phyloP scores from a whole-genome alignment of 495 filamentous ascomycete genomes.

The Penicillium fimorum region DNA sequence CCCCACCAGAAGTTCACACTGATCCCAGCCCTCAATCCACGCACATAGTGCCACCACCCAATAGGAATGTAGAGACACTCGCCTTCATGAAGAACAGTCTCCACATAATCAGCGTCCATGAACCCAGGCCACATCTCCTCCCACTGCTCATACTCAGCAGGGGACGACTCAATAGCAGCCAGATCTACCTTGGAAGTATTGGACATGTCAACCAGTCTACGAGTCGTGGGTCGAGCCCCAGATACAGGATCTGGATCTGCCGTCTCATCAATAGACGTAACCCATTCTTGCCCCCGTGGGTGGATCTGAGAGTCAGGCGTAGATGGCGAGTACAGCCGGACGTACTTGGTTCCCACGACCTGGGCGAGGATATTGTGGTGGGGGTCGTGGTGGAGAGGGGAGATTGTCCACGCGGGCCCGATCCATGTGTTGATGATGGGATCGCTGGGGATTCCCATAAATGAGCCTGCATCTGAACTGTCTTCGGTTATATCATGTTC shows the following conservation, averaged over 20 bases:
- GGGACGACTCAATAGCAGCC: constrained; percentile 48
- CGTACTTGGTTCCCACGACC: constrained; percentile 87
- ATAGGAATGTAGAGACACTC: constrained; percentile 89
- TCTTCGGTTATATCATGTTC: constrained; percentile 11
- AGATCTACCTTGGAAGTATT: constrained; percentile 83
- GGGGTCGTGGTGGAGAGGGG: constrained; percentile 88
- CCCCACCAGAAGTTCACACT: constrained; percentile 99
- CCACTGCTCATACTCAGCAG: constrained; percentile 50
- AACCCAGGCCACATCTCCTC: constrained; percentile 57
- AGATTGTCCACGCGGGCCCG: constrained; percentile 83
- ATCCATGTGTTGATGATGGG: constrained; percentile 84
- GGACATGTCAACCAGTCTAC: constrained; percentile 73
- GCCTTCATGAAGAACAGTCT: constrained; percentile 75
- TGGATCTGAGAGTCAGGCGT: constrained; percentile 58
- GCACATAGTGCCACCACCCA: constrained; percentile 99
- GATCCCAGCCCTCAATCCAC: constrained; percentile 79
- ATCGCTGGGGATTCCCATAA: constrained; percentile 26
- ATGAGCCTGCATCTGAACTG: constrained; percentile 12
- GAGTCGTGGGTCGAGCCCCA: constrained; percentile 8
- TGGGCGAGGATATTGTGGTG: constrained; percentile 92
- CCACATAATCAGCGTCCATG: constrained; percentile 62
- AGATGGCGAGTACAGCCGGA: constrained; percentile 76
- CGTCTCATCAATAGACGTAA: constrained; percentile 28
- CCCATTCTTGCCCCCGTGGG: constrained; percentile 64
- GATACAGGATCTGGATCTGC: constrained; percentile 13